phyloP scores from a whole-genome alignment of 1,284 basidiomycete species.

The Sutorius eximius region DNA sequence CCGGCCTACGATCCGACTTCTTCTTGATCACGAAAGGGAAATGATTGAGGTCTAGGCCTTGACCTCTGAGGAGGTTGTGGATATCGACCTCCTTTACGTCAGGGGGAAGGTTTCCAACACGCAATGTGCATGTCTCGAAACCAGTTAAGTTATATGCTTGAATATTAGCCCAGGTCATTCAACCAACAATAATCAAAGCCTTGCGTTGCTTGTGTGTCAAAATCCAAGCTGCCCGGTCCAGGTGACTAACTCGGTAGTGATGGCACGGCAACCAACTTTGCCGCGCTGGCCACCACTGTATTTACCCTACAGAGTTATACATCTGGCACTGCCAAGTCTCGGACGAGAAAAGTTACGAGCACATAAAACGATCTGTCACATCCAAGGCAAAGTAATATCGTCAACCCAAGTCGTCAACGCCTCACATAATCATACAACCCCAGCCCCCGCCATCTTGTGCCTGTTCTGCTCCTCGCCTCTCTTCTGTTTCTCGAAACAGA shows the following conservation, averaged over 20 bases:
- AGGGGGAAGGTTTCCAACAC: slow-evolving; percentile 43
- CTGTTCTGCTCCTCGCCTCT: slow-evolving; percentile 5
- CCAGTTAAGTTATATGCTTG: too few relatives aligned
- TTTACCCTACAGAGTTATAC: too few relatives aligned
- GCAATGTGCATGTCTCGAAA: slow-evolving; percentile 49
- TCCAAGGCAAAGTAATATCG: background rate
- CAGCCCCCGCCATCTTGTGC: slow-evolving; percentile 10
- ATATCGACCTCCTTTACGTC: slow-evolving; percentile 41
- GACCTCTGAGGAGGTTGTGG: slow-evolving; percentile 38
- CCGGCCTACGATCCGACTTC: slow-evolving; percentile 16
- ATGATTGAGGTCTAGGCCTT: slow-evolving; percentile 35
- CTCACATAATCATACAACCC: slow-evolving; percentile 22
- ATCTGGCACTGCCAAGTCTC: too few relatives aligned
- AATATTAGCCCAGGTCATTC: too few relatives aligned
- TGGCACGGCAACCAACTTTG: too few relatives aligned
- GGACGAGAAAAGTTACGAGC: background rate
- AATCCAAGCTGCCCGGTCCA: too few relatives aligned
- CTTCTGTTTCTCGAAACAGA: slow-evolving; percentile 7
- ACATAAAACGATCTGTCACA: background rate
- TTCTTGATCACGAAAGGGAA: slow-evolving; percentile 37
- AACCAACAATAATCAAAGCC: too few relatives aligned
- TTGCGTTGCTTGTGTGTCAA: too few relatives aligned
- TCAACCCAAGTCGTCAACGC: background rate
- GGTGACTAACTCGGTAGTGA: too few relatives aligned
- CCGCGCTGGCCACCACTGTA: too few relatives aligned